Conservation (phyloP, 2,329 filamentous ascomycete species). For the Periconia macrospinosa region DNA sequence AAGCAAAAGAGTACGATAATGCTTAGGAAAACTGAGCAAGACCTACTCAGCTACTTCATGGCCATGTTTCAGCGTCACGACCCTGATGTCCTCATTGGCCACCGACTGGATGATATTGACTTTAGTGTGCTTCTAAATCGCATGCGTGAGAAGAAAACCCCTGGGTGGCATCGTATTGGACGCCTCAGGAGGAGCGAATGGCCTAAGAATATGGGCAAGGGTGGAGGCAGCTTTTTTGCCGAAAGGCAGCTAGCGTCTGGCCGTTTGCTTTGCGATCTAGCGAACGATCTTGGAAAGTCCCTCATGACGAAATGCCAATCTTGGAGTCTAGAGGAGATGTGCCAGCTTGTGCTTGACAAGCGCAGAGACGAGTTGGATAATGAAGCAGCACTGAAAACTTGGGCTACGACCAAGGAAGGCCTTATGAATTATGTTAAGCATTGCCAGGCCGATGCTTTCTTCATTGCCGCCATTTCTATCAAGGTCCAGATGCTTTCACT, state of each 20-base stretch:
- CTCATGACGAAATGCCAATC: constrained; percentile 97
- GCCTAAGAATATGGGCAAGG: constrained; percentile 84
- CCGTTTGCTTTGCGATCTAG: constrained; percentile 87
- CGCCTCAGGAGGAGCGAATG: constrained; percentile 80
- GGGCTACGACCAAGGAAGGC: constrained; percentile 80
- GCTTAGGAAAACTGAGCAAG: constrained; percentile 79
- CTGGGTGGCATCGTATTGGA: constrained; percentile 92
- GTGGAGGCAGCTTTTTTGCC: constrained; percentile 86
- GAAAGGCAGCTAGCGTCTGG: constrained; percentile 89
- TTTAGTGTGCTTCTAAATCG: constrained; percentile 88
- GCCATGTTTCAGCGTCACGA: constrained; percentile 86
- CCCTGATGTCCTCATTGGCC: constrained; percentile 90
- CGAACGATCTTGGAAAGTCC: constrained; percentile 95
- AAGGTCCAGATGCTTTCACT: constrained; percentile 89
- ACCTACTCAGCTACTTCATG: constrained; percentile 84
- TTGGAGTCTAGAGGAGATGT: constrained; percentile 98
- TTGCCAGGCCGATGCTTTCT: constrained; percentile 94
- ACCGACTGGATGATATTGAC: constrained; percentile 96
- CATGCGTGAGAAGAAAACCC: constrained; percentile 85
- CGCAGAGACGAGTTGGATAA: constrained; percentile 83
- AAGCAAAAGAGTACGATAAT: constrained; percentile 77
- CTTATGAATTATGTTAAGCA: constrained; percentile 92
- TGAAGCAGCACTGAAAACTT: constrained; percentile 81
- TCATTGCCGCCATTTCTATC: constrained; percentile 86
- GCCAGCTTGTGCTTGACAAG: constrained; percentile 80